Base-by-base conservation (phyloP, 768 basidiomycete species). In the Cyclocybe cylindracea region DNA sequence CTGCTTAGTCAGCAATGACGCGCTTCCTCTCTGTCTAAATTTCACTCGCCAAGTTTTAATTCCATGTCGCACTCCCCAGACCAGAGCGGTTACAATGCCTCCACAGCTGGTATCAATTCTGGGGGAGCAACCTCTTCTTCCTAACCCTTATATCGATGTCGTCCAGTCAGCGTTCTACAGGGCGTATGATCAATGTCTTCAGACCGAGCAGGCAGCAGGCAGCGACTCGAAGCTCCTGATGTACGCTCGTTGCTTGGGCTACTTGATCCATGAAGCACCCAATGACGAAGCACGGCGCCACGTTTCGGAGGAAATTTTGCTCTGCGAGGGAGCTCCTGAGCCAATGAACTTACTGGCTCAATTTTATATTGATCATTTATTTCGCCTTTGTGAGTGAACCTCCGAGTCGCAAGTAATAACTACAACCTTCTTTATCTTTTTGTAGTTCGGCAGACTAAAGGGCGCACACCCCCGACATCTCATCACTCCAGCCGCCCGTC, bases 1-100 rank as follows among this genome's bases (percentile, higher is more conserved):
- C 40, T 50, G 63, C 57, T 68, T 58, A 65, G 56, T 66, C 58
- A 68, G 55, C 63, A 57, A 16, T 13, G 48, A 58, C 63, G 57
- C 55, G 56, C 18, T 31, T 53, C 53, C 43, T 16, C 16, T 1
- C 16, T 16, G 16, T 16, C 16, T 16, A 16, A 16, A 16, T 16
- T 16, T 16, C 16, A 16, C 16, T 16, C 1, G 16, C 16, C 16
- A 16, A 16, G 16, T 45, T 24, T 24, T 5, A 0, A 24, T 2
- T 35, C 19, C 40, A 41, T 32, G 29, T 13, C 33, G 44, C 44
- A 46, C 44, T 36, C 34, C 32, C 34, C 29, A 16, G 34, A 34
- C 38, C 16, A 13, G 38, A 13, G 38, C 38, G 2, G 38, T 7
- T 39, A 16, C 13, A 13, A 39, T 39, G 13, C 11, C 38, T 39